Evolutionary conservation across 345 rosid genomes (phyloP).

Genomic region (Rhodamnia rubescens): DNA sequence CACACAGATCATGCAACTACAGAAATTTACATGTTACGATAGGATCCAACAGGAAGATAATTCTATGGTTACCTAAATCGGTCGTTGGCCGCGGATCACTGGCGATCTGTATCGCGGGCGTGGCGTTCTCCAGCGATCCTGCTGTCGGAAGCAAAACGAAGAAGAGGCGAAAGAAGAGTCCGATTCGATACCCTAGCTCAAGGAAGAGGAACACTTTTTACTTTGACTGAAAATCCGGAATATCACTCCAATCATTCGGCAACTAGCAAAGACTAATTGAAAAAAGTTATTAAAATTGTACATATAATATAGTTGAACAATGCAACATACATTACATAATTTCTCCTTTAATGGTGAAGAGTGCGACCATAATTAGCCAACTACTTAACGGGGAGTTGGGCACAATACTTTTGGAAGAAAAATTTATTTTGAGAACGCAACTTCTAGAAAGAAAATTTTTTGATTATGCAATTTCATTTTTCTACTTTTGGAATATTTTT

Average conservation of each 20-base stretch:
- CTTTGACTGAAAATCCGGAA: background rate
- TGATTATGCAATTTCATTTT: too few species aligned
- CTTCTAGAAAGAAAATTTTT: too few species aligned
- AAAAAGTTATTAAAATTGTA: background rate
- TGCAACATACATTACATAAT: background rate
- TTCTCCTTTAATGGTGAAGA: background rate
- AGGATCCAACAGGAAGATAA: background rate
- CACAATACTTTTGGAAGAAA: rapidly evolving
- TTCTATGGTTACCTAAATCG: background rate
- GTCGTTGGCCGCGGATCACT: background rate
- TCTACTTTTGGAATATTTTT: too few species aligned
- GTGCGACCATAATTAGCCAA: background rate
- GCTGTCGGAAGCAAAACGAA: background rate
- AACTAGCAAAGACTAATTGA: background rate
- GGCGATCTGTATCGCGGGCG: background rate
- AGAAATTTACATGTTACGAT: background rate
- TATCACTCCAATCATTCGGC: background rate
- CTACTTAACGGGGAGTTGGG: background rate
- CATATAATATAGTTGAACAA: background rate
- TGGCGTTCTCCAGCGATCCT: background rate
- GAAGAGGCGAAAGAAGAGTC: background rate
- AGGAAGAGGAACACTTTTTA: background rate
- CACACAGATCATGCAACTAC: background rate
- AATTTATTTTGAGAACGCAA: too few species aligned
- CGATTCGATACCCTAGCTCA: background rate